Evolutionary conservation across 2,329 filamentous ascomycete genomes (phyloP), one percentile per base, ranked within the genome.

Genomic region (Epichloe sylvatica): DNA sequence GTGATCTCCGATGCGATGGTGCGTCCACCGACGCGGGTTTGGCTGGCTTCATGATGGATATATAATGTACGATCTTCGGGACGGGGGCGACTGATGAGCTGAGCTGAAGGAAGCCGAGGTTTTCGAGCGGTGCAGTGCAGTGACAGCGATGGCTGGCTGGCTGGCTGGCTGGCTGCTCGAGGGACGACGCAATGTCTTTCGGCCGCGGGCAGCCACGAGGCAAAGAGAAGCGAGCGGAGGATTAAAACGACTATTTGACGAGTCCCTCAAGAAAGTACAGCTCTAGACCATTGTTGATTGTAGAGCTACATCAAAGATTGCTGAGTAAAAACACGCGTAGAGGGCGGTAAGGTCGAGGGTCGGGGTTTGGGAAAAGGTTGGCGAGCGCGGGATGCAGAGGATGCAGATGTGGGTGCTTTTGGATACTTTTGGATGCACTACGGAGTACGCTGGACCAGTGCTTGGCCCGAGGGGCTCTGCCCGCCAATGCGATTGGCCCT

Each of bases 1-100:
- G 80, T 50, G 77, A 76, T 63, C 79, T 72, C 59, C 79, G 75
- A 66, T 70, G 73, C 53, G 76, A 74, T 52, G 67, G 60, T 41
- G 66, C 60, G 48, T 72, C 69, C 43, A 60, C 60, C 38, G 68
- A 62, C 50, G 68, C 60, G 25, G 68, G 65, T 58, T 77, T 79
- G 45, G 73, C 71, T 43, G 75, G 73, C 65, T 77, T 80, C 77
- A 80, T 80, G 38, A 59, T 65, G 25, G 40, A 23, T 15, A 13
- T 52, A 13, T 17, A 17, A 8, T 9, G 6, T 2, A 12, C 11
- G 25, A 11, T 17, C 7, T 3, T 47, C 46, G 37, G n/a, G 15
- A 21, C 17, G 33, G 25, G 12, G 11, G 30, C 38, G 19, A 19
- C 2, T 6, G 12, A 37, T 30, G 15, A 30, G 19, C 21, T 43